These are phyloP conservation scores for Leptosphaerulina australis DNA, from an alignment of 2,329 filamentous ascomycete species.

Conservation along the genomic window DNA sequence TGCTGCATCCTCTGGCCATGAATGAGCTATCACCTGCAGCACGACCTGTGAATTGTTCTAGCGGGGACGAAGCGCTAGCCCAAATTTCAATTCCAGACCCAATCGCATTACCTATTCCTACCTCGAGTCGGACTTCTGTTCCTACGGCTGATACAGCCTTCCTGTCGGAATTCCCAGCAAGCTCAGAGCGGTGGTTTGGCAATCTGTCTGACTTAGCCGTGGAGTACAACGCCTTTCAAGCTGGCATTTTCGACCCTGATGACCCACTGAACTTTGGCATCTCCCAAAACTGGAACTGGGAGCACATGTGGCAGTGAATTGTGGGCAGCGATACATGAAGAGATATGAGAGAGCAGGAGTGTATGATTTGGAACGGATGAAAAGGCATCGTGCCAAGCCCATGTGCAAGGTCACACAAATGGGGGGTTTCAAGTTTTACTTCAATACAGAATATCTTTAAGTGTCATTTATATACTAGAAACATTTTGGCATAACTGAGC, in stretches of 20 bases:
- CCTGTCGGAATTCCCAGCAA: conserved; percentile 4
- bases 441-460: no score
- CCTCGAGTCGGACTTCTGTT: conserved; percentile 1
- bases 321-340: conserved; percentile 11
- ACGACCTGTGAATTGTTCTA: conserved; percentile 7
- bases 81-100: background rate
- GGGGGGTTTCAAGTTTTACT: no score
- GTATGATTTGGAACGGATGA: no score
- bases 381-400: no score
- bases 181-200: conserved; percentile 20
- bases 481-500: no score
- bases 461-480: no score
- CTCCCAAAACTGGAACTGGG: conserved; percentile 25
- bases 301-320: conserved; percentile 26
- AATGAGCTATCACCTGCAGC: conserved; percentile 2
- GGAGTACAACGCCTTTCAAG: conserved; percentile 14
- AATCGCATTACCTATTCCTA: conserved; percentile 7
- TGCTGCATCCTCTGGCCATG: conserved; percentile 17
- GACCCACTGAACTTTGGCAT: conserved; percentile 19
- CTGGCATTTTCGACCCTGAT: conserved; percentile 11
- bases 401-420: no score
- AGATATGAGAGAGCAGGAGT: no score
- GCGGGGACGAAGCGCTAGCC: background rate
- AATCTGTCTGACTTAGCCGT: conserved; percentile 22
- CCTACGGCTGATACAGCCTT: background rate